Conservation (phyloP, 495 filamentous ascomycete species). For the Aspergillus kassunensis region DNA sequence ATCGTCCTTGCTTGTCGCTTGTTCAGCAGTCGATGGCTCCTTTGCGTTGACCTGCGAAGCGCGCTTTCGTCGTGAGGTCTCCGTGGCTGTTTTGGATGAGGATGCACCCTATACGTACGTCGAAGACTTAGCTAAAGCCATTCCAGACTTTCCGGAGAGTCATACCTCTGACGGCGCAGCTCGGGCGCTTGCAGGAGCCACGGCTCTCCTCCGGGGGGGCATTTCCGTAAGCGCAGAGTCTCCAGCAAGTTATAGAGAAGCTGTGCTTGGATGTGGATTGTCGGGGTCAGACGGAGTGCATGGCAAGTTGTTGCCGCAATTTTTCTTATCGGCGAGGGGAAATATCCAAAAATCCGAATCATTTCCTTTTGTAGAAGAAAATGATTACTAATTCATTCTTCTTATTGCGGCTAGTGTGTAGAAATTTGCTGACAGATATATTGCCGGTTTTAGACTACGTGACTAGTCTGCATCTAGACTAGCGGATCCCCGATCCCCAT, state of each 20-base stretch:
- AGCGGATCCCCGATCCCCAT: too few species aligned
- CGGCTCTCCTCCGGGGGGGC: slow-evolving; percentile 26
- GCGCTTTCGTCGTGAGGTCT: slow-evolving; percentile 19
- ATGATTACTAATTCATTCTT: slow-evolving; percentile 20
- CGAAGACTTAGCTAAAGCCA: slow-evolving; percentile 6
- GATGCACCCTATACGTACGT: slow-evolving; percentile 13
- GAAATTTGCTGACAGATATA: too few species aligned
- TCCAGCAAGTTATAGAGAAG: not conserved
- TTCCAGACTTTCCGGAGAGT: slow-evolving; percentile 13
- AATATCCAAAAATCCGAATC: slow-evolving; percentile 17
- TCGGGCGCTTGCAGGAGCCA: slow-evolving; percentile 18
- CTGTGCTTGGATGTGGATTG: not conserved
- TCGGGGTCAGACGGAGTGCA: slow-evolving; percentile 1
- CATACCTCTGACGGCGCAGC: slow-evolving; percentile 25
- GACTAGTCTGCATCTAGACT: too few species aligned
- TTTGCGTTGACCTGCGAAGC: slow-evolving; percentile 18
- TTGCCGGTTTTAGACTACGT: too few species aligned
- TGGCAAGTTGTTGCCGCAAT: slow-evolving; percentile 17
- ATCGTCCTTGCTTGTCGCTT: slow-evolving; percentile 9
- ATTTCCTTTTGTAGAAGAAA: slow-evolving; percentile 16
- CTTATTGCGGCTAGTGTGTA: slow-evolving; percentile 15
- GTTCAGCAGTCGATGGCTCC: slow-evolving; percentile 7
- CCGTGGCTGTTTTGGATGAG: slow-evolving; percentile 9
- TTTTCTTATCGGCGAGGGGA: slow-evolving; percentile 25
- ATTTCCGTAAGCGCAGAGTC: slow-evolving; percentile 9